Evolutionary conservation across 768 basidiomycete genomes (phyloP).

Genomic region (Suillus fuscotomentosus): DNA sequence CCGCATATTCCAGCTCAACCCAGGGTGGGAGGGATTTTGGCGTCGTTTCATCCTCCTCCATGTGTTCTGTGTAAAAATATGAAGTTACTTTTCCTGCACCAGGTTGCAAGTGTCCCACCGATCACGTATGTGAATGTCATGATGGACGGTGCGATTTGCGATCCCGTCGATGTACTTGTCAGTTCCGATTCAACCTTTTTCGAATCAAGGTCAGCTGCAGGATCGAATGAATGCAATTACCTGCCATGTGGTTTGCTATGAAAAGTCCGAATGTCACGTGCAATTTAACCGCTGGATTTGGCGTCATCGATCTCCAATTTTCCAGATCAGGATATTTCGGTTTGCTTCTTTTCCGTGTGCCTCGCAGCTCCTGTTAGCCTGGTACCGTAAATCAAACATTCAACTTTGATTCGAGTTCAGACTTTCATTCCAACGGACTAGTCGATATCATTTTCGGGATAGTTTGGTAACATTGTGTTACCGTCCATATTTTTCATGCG

Average conservation of each 20-base stretch:
- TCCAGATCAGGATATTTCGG: conserved; percentile 11
- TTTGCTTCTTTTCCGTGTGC: conserved; percentile 20
- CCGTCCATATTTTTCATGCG: conserved; percentile 7
- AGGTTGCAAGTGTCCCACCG: conserved; percentile 33
- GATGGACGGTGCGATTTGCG: background rate
- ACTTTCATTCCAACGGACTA: background rate
- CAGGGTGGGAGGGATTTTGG: conserved; percentile 76
- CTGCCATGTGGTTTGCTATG: background rate
- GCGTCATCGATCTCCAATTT: conserved; percentile 4
- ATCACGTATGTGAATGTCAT: conserved; percentile 59
- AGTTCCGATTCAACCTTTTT: background rate
- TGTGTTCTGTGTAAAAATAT: conserved; percentile 63
- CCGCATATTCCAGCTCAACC: conserved; percentile 92
- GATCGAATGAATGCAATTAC: no score
- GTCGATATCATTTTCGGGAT: background rate
- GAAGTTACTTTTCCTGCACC: background rate
- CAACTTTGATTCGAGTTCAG: background rate
- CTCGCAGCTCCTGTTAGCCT: conserved; percentile 11
- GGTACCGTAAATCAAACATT: background rate
- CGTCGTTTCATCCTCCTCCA: conserved; percentile 89
- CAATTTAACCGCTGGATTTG: background rate
- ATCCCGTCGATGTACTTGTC: no score
- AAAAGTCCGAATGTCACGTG: background rate
- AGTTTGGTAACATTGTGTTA: background rate
- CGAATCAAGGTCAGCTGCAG: background rate